Evolutionary conservation across 108 stramenopile species (phyloP).

Genomic region (Skeletonema marinoi): DNA sequence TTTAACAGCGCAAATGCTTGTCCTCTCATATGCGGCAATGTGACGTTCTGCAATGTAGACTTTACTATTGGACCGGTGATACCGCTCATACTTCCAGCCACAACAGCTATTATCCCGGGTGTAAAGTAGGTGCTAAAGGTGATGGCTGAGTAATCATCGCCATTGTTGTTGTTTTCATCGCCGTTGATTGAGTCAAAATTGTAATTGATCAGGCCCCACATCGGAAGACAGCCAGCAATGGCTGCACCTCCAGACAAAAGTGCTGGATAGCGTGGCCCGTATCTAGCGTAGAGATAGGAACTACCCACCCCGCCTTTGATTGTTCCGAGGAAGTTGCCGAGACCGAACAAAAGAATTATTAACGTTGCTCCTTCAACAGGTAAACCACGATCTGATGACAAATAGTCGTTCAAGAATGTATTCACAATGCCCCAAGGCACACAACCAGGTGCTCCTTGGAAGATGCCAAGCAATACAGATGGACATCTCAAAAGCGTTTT

Average conservation of each 20-base stretch:
- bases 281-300: conserved; percentile 54
- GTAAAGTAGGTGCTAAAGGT: conserved; percentile 6
- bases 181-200: conserved; percentile 11
- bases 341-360: conserved; percentile 66
- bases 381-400: conserved; percentile 79
- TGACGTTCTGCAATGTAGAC: conserved; percentile 83
- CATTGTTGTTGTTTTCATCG: background rate
- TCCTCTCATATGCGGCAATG: conserved; percentile 73
- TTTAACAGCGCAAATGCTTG: conserved; percentile 81
- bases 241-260: conserved; percentile 63
- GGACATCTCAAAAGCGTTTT: conserved; percentile 51
- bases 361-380: conserved; percentile 75
- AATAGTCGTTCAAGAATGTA: conserved; percentile 85
- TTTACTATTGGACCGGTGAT: conserved; percentile 82
- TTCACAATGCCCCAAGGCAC: conserved; percentile 83
- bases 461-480: conserved; percentile 67
- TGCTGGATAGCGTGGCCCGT: conserved; percentile 63
- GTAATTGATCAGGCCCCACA: conserved; percentile 72
- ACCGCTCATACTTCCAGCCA: conserved; percentile 62
- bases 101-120: conserved; percentile 30
- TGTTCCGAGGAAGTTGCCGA: conserved; percentile 80
- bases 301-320: conserved; percentile 75
- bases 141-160: conserved; percentile 20
- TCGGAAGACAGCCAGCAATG: conserved; percentile 66
- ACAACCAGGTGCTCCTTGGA: conserved; percentile 92